Evolutionary conservation across 129 eudicot genomes (phyloP).

Genomic region (Arctium minus): DNA sequence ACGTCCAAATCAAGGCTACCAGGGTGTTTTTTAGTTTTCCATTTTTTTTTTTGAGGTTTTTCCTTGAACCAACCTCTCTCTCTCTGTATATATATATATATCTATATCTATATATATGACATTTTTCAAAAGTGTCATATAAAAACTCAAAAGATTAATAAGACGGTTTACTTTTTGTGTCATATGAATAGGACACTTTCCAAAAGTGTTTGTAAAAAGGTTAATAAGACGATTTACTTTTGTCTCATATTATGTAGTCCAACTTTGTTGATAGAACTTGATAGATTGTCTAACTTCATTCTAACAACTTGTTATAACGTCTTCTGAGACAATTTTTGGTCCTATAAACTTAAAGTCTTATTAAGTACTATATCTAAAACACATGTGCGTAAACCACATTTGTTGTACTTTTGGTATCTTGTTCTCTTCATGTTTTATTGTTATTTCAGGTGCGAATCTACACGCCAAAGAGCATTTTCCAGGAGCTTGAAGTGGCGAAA

Average conservation of each 20-base stretch:
- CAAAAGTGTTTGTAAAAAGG: neutral
- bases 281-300: neutral
- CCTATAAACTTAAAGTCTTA: neutral
- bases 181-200: neutral
- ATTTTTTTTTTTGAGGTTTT: no score
- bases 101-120: neutral
- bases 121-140: neutral
- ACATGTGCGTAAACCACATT: neutral
- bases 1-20: no score
- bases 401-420: neutral
- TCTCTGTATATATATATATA: no score
- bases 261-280: neutral
- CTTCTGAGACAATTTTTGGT: neutral
- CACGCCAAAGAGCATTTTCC: constrained; percentile 69
- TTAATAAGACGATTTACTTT: neutral
- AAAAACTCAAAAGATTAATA: no score
- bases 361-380: neutral
- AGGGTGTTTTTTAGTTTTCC: no score
- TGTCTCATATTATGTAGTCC: neutral
- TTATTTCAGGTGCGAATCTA: constrained; percentile 59
- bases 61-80: no score
- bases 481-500: constrained; percentile 83
- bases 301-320: neutral
- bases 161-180: neutral
- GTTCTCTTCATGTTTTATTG: neutral